Percentiles rank a stretch among this genome's conserved stretches.
These are phyloP conservation scores for Lablab purpureus DNA, from an alignment of 306 rosid species.

Conservation along the genomic window DNA sequence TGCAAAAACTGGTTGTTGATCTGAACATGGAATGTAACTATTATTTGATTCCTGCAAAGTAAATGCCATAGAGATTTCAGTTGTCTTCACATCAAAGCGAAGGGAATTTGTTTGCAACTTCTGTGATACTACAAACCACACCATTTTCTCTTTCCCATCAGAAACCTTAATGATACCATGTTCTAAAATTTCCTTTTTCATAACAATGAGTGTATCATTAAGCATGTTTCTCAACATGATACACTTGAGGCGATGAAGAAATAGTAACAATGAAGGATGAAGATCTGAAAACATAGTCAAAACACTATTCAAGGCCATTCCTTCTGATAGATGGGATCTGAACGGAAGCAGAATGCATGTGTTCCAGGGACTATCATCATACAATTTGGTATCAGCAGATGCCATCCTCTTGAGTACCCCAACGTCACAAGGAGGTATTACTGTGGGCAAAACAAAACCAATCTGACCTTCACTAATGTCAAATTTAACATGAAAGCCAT, in stretches of 20 bases:
- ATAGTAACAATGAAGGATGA: slow-evolving; percentile 90
- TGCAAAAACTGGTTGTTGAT: slow-evolving; percentile 91
- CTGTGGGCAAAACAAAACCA: slow-evolving; percentile 94
- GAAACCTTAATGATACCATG: slow-evolving; percentile 83
- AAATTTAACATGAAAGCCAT: slow-evolving; percentile 96
- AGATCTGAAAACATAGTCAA: slow-evolving; percentile 87
- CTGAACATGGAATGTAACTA: slow-evolving; percentile 69
- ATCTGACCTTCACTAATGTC: slow-evolving; percentile 94
- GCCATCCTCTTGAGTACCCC: slow-evolving; percentile 66
- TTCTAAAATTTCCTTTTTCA: slow-evolving; percentile 83
- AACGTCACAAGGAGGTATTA: slow-evolving; percentile 74
- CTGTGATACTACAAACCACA: slow-evolving; percentile 88
- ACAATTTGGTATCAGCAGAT: slow-evolving; percentile 56
- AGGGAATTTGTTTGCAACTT: slow-evolving; percentile 66
- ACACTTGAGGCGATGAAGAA: slow-evolving; percentile 94
- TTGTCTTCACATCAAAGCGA: slow-evolving; percentile 69
- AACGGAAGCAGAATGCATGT: slow-evolving; percentile 97
- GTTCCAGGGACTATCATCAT: slow-evolving; percentile 66
- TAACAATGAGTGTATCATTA: slow-evolving; percentile 69
- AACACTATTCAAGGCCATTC: slow-evolving; percentile 63
- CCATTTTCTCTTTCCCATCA: slow-evolving; percentile 80
- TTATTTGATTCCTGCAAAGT: slow-evolving; percentile 71
- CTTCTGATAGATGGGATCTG: slow-evolving; percentile 67
- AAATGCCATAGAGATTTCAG: slow-evolving; percentile 93
- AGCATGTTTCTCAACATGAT: slow-evolving; percentile 76